Evolutionary conservation across 257 asterid species (phyloP).

Genomic region (Capsicum rhomboideum): DNA sequence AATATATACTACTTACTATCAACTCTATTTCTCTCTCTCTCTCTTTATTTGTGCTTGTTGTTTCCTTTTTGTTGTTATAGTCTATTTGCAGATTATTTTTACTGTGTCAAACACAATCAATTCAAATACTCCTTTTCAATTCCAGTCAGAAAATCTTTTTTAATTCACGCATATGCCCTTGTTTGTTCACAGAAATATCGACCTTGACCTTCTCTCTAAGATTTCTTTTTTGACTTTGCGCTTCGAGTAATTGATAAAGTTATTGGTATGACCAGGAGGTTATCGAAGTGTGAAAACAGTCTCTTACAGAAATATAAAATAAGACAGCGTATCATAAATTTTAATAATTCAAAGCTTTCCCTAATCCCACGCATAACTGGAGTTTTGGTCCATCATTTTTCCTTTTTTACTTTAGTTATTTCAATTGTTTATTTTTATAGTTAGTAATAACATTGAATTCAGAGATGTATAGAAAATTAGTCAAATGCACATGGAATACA

Average conservation of each 20-base stretch:
- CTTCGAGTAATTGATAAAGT: no score
- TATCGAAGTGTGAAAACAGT: no score
- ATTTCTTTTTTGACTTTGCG: no score
- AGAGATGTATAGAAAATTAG: neutral
- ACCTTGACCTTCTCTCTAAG: neutral
- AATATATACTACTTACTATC: neutral
- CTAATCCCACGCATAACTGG: no score
- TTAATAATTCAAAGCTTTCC: no score
- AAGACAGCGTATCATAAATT: no score
- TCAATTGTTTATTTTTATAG: neutral
- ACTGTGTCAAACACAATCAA: constrained; percentile 1
- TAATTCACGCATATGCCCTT: neutral
- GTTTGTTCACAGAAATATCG: neutral
- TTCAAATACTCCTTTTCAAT: neutral
- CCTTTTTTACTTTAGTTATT: no score
- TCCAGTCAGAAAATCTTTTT: neutral
- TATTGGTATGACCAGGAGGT: no score
- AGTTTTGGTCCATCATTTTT: no score
- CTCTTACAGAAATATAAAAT: no score
- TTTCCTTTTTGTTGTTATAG: neutral
- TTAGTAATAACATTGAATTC: neutral
- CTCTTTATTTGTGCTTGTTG: neutral
- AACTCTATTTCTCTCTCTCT: neutral
- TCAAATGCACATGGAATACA: neutral
- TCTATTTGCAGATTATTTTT: neutral